A percentile compares a stretch with the other conserved stretches of the same genome.
Evolutionary conservation across 2,329 filamentous ascomycete species (phyloP).

Genomic region (Fusarium tjaetaba): DNA sequence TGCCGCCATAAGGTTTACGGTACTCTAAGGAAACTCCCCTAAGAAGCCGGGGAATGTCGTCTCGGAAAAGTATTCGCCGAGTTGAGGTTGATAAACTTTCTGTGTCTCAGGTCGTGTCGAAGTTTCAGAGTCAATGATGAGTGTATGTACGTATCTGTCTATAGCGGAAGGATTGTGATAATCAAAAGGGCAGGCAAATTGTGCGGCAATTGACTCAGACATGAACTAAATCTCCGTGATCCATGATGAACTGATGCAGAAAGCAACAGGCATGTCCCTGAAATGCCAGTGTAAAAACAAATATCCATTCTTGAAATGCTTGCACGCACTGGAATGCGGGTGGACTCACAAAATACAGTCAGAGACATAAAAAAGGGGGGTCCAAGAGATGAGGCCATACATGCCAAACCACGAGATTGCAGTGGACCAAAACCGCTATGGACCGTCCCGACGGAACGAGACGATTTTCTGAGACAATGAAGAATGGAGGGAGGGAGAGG

Average conservation of each 20-base stretch:
- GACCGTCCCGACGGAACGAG: constrained; percentile 30
- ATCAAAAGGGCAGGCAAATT: not conserved
- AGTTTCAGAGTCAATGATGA: not conserved
- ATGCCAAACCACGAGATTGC: constrained; percentile 1
- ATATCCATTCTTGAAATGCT: not conserved
- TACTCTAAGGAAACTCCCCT: not conserved
- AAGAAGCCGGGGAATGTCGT: not conserved
- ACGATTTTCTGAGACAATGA: constrained; percentile 15
- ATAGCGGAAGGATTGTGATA: not conserved
- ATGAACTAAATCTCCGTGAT: not conserved
- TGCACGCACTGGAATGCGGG: not conserved
- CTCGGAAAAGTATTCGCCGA: not conserved
- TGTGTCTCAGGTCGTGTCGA: not conserved
- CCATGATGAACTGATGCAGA: not conserved
- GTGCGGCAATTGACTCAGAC: constrained; percentile 8
- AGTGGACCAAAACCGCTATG: constrained; percentile 1
- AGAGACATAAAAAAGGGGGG: constrained; percentile 7
- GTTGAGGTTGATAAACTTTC: not conserved
- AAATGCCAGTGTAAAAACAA: not conserved
- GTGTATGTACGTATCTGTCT: not conserved
- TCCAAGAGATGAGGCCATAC: not conserved
- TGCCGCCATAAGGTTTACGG: constrained; percentile 1
- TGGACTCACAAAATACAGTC: not conserved
- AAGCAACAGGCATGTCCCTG: not conserved
- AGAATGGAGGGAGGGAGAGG: not conserved